These are phyloP conservation scores for Trapa incisa DNA, from an alignment of 345 rosid genomes.

Conservation along the genomic window DNA sequence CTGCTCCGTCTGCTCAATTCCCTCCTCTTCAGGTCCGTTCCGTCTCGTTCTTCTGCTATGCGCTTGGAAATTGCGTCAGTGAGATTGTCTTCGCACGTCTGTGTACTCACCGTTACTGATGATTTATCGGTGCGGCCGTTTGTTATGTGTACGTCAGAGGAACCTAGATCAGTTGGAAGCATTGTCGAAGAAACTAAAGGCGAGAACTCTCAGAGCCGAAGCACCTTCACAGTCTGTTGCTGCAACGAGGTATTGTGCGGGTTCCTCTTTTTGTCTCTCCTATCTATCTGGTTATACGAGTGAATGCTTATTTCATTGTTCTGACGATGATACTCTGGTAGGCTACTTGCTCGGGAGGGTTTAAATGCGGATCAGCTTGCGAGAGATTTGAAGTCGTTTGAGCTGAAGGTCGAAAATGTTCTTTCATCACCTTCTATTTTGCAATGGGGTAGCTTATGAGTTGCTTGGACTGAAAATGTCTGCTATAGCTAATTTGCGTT, in stretches of 20 bases:
- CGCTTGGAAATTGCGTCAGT: background rate
- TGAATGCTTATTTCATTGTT: constrained; percentile 1
- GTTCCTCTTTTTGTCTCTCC: background rate
- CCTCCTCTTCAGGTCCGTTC: constrained; percentile 89
- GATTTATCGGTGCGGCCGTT: background rate
- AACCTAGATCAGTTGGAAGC: constrained; percentile 92
- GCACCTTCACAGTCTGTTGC: constrained; percentile 93
- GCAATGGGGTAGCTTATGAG: background rate
- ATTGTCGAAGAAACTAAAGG: constrained; percentile 88
- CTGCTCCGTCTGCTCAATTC: constrained; percentile 95
- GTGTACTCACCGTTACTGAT: no score
- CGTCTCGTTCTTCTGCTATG: background rate
- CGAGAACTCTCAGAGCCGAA: constrained; percentile 72
- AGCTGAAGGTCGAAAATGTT: constrained; percentile 51
- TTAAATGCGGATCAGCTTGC: constrained; percentile 96
- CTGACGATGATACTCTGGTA: constrained; percentile 15
- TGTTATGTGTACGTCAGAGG: constrained; percentile 40
- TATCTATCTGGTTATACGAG: background rate
- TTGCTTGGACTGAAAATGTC: background rate
- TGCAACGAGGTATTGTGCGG: constrained; percentile 59
- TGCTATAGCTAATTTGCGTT: background rate
- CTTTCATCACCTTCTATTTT: background rate
- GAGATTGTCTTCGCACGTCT: no score
- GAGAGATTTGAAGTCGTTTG: constrained; percentile 87
- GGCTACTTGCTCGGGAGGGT: constrained; percentile 97